Conservation (phyloP, 352 stramenopile species). For the Globisporangium iwayamae region DNA sequence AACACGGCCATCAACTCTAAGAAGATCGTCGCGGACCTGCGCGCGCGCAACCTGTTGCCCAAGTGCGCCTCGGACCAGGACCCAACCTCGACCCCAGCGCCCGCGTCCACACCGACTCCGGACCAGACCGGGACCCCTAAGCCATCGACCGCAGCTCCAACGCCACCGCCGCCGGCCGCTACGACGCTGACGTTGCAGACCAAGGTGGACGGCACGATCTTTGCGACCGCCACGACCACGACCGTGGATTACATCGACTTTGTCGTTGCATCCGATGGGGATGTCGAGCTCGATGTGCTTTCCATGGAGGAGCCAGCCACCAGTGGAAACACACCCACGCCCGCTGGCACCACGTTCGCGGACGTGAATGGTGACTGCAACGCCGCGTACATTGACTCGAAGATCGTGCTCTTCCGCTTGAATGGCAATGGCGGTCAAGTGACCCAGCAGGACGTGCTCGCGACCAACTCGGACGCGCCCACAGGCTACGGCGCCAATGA, state of each 20-base stretch:
- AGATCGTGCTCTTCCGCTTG: conserved; percentile 51
- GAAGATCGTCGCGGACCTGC: conserved; percentile 57
- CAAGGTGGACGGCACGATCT: conserved; percentile 56
- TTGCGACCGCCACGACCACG: conserved; percentile 43
- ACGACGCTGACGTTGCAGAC: conserved; percentile 23
- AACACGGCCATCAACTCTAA: conserved; percentile 74
- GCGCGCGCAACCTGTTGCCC: conserved; percentile 33
- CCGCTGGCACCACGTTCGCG: conserved; percentile 22
- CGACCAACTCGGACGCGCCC: conserved; percentile 47
- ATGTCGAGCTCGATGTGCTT: conserved; percentile 61
- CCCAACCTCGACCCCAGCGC: conserved; percentile 5
- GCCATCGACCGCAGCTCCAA: conserved; percentile 19
- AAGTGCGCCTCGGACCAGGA: conserved; percentile 31
- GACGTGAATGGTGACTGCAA: conserved; percentile 76
- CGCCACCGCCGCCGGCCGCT: conserved; percentile 11
- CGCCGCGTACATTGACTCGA: conserved; percentile 58
- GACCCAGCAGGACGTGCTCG: conserved; percentile 21
- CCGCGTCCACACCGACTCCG: conserved; percentile 14
- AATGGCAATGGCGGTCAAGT: conserved; percentile 18
- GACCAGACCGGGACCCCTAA: conserved; percentile 13
- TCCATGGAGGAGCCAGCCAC: conserved; percentile 40
- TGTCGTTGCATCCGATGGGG: conserved; percentile 26
- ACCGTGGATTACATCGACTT: conserved; percentile 74
- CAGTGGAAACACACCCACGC: conserved; percentile 4
- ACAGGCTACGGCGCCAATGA: conserved; percentile 38